Conservation (phyloP, 73 alveolate genomes). For the Halteria grandinella region DNA sequence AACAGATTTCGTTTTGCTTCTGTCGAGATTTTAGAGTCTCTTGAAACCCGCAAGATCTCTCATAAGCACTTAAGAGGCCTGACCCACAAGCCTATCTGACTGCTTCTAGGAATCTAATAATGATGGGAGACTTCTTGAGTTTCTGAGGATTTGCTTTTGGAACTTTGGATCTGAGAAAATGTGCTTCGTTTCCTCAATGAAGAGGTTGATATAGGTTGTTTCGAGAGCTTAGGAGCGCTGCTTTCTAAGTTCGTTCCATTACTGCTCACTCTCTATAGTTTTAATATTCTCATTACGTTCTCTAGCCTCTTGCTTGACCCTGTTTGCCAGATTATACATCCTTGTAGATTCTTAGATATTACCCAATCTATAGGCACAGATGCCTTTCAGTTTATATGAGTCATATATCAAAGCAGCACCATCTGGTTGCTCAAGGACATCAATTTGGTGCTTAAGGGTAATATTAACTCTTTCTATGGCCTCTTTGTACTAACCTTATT, state of each 20-base stretch:
- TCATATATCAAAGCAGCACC: constrained; percentile 34
- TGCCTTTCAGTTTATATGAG: constrained; percentile 29
- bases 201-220: constrained; percentile 23
- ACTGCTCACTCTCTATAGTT: background rate
- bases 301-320: constrained; percentile 1
- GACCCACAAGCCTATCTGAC: too few species aligned
- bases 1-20: too few species aligned
- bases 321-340: background rate
- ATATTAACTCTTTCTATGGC: background rate
- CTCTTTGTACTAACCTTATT: constrained; percentile 20
- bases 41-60: too few species aligned
- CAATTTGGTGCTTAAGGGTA: background rate
- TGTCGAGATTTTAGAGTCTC: too few species aligned
- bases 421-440: background rate
- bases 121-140: constrained; percentile 14
- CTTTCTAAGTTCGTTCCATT: background rate
- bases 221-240: constrained; percentile 6
- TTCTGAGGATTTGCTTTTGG: constrained; percentile 7
- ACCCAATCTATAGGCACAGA: constrained; percentile 24
- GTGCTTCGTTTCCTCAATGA: constrained; percentile 44
- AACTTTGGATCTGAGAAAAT: constrained; percentile 11
- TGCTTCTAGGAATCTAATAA: too few species aligned
- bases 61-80: too few species aligned
- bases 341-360: constrained; percentile 21
- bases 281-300: too few species aligned